These are phyloP conservation scores for Achlya hypogyna DNA, from an alignment of 352 stramenopile genomes.

Conservation along the genomic window DNA sequence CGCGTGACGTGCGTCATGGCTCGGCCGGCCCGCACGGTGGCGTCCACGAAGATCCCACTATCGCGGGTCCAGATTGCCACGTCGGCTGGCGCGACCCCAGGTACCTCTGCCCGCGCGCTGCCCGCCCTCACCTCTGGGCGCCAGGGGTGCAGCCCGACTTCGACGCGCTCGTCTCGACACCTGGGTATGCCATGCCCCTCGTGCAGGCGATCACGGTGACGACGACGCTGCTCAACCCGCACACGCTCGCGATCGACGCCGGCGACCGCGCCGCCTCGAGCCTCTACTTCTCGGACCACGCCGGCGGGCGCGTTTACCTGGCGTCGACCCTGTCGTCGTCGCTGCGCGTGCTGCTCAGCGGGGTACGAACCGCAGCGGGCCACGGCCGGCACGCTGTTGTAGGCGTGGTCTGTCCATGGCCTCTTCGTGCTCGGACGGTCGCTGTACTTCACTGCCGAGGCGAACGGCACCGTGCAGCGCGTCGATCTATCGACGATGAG, in stretches of 20 bases:
- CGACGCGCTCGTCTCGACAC: background rate
- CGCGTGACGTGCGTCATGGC: conserved; percentile 4
- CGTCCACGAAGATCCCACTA: background rate
- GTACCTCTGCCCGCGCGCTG: background rate
- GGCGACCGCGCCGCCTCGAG: background rate
- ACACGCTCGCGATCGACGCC: conserved; percentile 8
- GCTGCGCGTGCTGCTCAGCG: background rate
- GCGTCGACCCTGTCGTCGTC: background rate
- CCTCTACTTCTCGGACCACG: conserved; percentile 4
- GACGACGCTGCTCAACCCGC: background rate
- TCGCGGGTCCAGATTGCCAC: background rate
- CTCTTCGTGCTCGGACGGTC: background rate
- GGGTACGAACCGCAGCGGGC: background rate
- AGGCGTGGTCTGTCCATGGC: conserved; percentile 12
- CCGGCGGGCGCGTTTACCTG: background rate
- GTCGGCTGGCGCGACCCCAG: background rate
- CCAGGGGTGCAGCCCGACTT: background rate
- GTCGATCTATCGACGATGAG: background rate
- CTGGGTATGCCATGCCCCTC: background rate
- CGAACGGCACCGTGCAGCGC: background rate
- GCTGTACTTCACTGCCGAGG: background rate
- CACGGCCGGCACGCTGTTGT: background rate
- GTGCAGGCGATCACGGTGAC: background rate
- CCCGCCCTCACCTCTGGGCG: background rate
- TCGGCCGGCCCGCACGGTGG: background rate